These are phyloP conservation scores for Boletus huronensis DNA, from an alignment of 768 basidiomycete genomes.

Conservation along the genomic window DNA sequence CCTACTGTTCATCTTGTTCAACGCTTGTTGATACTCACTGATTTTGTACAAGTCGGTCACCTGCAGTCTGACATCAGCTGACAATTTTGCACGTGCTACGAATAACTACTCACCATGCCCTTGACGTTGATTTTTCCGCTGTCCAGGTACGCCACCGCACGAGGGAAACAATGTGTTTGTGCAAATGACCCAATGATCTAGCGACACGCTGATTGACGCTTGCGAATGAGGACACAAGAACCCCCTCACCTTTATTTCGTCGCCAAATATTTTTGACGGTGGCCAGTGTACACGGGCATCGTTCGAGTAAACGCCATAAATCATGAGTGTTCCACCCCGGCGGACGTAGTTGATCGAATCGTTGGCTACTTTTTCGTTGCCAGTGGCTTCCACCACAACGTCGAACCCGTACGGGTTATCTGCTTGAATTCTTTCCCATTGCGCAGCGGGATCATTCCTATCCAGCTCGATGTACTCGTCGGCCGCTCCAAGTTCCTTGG, in stretches of 20 bases:
- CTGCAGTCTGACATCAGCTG: slow-evolving; percentile 1
- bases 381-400: slow-evolving; percentile 72
- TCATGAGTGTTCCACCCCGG: slow-evolving; percentile 73
- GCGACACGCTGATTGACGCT: neutral
- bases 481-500: slow-evolving; percentile 66
- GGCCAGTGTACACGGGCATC: slow-evolving; percentile 78
- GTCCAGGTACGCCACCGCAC: slow-evolving; percentile 82
- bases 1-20: slow-evolving; percentile 67
- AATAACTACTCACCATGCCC: slow-evolving; percentile 51
- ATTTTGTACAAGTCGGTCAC: slow-evolving; percentile 56
- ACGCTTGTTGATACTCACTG: slow-evolving; percentile 60
- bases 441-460: slow-evolving; percentile 58
- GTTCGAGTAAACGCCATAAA: slow-evolving; percentile 85
- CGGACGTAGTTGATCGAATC: slow-evolving; percentile 83
- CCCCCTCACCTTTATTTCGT: slow-evolving; percentile 53
- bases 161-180: slow-evolving; percentile 82
- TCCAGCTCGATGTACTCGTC: slow-evolving; percentile 86
- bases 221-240: neutral
- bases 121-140: slow-evolving; percentile 75
- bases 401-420: slow-evolving; percentile 84
- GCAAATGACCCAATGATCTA: slow-evolving; percentile 87
- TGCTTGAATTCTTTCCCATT: slow-evolving; percentile 72
- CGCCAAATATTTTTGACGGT: slow-evolving; percentile 69
- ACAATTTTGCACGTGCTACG: neutral
- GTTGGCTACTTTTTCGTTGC: slow-evolving; percentile 75